Conservation (phyloP, 345 rosid species). For the Heritiera fomes region DNA sequence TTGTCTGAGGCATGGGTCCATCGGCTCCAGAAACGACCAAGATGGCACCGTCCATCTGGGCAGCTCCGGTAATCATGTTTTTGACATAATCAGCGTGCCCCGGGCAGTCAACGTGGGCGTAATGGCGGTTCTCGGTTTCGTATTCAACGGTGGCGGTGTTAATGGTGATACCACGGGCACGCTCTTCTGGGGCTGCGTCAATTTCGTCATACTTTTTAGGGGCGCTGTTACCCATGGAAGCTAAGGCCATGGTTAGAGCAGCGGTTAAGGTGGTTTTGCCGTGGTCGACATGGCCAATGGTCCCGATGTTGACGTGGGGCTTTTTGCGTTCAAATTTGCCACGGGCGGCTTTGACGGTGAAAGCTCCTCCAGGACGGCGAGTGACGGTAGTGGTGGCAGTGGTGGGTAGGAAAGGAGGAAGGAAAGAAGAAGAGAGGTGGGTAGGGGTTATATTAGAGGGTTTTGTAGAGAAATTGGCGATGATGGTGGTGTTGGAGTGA, state of each 20-base stretch:
- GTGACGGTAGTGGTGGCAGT: too few species aligned
- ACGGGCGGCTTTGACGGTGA: conserved; percentile 77
- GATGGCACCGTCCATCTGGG: conserved; percentile 93
- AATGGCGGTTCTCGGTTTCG: conserved; percentile 85
- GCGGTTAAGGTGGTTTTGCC: conserved; percentile 91
- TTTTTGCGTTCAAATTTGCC: conserved; percentile 95
- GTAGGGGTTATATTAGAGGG: too few species aligned
- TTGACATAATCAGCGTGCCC: conserved; percentile 93
- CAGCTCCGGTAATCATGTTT: conserved; percentile 89
- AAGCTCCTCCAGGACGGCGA: conserved; percentile 8
- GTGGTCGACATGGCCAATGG: conserved; percentile 95
- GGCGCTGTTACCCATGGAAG: conserved; percentile 61
- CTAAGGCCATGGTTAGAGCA: conserved; percentile 90
- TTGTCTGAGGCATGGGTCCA: conserved; percentile 95
- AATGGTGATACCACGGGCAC: conserved; percentile 90
- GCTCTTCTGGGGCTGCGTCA: conserved; percentile 95
- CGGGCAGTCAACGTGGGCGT: conserved; percentile 90
- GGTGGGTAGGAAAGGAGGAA: too few species aligned
- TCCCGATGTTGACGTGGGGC: conserved; percentile 87
- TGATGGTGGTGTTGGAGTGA: too few species aligned
- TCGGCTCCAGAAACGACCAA: conserved; percentile 82
- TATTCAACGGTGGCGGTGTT: conserved; percentile 92
- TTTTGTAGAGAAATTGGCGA: too few species aligned
- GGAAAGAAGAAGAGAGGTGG: too few species aligned
- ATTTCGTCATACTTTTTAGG: conserved; percentile 89